Evolutionary conservation across 192 early-diverging fungal species (phyloP).

Genomic region (Coemansia sp.): DNA sequence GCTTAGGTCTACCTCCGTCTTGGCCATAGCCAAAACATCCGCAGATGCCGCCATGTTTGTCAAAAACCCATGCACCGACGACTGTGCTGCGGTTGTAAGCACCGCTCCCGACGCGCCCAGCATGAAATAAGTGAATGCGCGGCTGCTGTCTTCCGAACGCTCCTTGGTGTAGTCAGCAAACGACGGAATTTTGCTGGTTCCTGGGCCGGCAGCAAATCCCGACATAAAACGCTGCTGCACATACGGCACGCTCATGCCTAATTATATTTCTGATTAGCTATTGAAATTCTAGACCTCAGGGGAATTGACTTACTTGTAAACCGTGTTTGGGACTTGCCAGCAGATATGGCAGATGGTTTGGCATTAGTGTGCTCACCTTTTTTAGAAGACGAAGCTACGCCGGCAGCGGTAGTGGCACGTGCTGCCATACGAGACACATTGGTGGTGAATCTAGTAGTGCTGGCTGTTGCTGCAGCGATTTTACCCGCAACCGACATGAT

Average conservation of each 20-base stretch:
- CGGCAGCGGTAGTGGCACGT: conserved; percentile 24
- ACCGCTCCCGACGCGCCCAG: conserved; percentile 85
- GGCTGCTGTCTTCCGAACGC: conserved; percentile 62
- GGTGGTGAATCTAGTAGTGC: conserved; percentile 51
- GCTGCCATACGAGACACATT: conserved; percentile 36
- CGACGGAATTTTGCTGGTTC: conserved; percentile 68
- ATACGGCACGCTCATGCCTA: conserved; percentile 31
- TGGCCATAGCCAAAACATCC: conserved; percentile 96
- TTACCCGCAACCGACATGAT: conserved; percentile 44
- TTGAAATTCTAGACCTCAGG: not conserved
- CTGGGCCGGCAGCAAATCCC: conserved; percentile 57
- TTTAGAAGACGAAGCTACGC: conserved; percentile 12
- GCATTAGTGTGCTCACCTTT: conserved; percentile 33
- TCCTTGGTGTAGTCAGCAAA: conserved; percentile 76
- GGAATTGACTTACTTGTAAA: conserved; percentile 41
- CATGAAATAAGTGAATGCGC: conserved; percentile 89
- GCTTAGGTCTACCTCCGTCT: conserved; percentile 90
- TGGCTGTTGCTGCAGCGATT: conserved; percentile 37
- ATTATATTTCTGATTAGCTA: not conserved
- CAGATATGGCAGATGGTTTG: conserved; percentile 33
- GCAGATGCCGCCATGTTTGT: conserved; percentile 92
- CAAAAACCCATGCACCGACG: conserved; percentile 76
- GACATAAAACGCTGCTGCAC: conserved; percentile 56
- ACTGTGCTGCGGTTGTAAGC: conserved; percentile 81
- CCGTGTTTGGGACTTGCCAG: conserved; percentile 27